Base-by-base conservation (phyloP, 176 grass and related monocot species). In the Poa pratensis region DNA sequence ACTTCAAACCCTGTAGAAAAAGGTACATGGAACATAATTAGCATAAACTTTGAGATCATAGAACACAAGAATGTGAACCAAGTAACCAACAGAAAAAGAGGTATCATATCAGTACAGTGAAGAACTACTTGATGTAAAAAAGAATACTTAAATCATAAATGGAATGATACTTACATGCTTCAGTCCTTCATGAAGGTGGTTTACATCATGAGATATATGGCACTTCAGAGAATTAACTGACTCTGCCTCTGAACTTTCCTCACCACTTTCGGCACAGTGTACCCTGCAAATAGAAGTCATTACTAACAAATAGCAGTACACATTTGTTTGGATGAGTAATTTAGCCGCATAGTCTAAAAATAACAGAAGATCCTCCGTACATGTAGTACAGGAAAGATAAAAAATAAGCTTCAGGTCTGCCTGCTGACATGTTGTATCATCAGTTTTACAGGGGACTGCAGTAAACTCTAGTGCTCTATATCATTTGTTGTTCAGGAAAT, bases 121-220 rank as follows among this genome's bases (percentile, higher is more conserved):
- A 60, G 9, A 88, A 49, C 32, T 79, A 78, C 26, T 45, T 75
- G 70, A 58, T n/a, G 12, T 39, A 20, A 45, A 70, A n/a, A n/a
- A n/a, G n/a, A n/a, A n/a, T n/a, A n/a, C n/a, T n/a, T n/a, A n/a
- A n/a, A n/a, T n/a, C n/a, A n/a, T n/a, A n/a, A n/a, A n/a, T n/a
- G n/a, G n/a, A n/a, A n/a, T n/a, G n/a, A n/a, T 54, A 98, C 95
- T 78, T 61, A 99, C 97, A 85, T 92, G 92, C 83, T 88, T 99
- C 43, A 99, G 90, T 76, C 97, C 97, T 78, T 99, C 97, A 42
- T 99, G 97, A 78, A 99, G 90, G 80, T 99, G 97, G 90, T 99
- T 99, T 53, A 99, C 94, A 84, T 99, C 97, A 3, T 96, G 94
- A 82, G 97, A 99, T 91, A 99, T 96, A 90, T 99, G 97, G 35